A percentile compares a stretch with the other conserved stretches of the same genome.
Evolutionary conservation across 805 yeast genomes (phyloP).

Genomic region (Lipomyces oligophaga): DNA sequence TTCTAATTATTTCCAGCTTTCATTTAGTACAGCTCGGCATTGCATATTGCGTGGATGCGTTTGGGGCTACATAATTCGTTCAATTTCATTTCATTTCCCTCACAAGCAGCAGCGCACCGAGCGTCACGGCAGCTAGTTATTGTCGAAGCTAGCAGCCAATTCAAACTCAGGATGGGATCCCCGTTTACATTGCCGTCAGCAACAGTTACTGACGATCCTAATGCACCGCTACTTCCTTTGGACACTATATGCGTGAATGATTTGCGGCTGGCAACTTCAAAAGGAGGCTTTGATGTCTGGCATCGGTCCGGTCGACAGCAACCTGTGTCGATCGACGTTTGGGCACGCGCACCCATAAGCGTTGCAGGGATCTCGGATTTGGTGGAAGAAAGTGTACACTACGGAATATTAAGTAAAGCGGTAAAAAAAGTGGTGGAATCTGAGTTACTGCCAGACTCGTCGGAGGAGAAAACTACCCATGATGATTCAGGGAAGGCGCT

Average conservation of each 20-base stretch:
- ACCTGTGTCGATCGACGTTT: slow-evolving; percentile 58
- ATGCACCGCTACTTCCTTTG: slow-evolving; percentile 22
- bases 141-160: too few species aligned
- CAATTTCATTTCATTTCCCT: too few species aligned
- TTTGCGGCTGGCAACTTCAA: slow-evolving; percentile 54
- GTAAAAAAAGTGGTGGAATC: slow-evolving; percentile 51
- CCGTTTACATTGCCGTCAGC: too few species aligned
- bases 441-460: slow-evolving; percentile 39
- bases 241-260: slow-evolving; percentile 16
- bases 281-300: slow-evolving; percentile 25
- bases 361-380: slow-evolving; percentile 80
- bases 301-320: slow-evolving; percentile 45
- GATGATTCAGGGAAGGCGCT: slow-evolving; percentile 36
- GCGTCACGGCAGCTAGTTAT: too few species aligned
- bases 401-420: slow-evolving; percentile 74
- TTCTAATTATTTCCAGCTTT: too few species aligned
- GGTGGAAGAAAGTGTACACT: slow-evolving; percentile 75
- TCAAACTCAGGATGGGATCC: too few species aligned
- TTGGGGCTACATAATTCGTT: too few species aligned
- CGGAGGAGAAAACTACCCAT: background rate
- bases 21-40: too few species aligned
- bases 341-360: slow-evolving; percentile 61
- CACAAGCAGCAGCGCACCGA: too few species aligned
- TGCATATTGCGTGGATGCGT: too few species aligned
- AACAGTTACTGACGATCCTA: too few species aligned